Conservation (phyloP, 306 rosid genomes). For the Castanea sativa region DNA sequence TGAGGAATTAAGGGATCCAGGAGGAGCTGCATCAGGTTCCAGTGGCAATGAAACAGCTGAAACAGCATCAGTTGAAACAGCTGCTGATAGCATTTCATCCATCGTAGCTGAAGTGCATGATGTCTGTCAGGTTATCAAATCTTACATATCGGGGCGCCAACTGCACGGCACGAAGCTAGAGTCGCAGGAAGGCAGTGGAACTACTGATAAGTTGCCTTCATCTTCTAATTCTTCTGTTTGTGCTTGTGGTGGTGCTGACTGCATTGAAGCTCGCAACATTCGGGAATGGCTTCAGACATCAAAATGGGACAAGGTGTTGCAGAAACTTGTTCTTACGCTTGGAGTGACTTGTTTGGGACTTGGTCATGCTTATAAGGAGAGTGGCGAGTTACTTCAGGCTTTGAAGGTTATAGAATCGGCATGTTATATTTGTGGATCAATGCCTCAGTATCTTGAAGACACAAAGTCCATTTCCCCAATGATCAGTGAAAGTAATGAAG, state of each 20-base stretch:
- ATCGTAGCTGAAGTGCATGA: constrained; percentile 93
- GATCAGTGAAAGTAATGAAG: constrained; percentile 43
- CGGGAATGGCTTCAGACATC: constrained; percentile 94
- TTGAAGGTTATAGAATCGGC: constrained; percentile 85
- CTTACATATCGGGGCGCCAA: constrained; percentile 91
- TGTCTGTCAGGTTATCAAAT: constrained; percentile 92
- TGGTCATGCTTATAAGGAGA: constrained; percentile 84
- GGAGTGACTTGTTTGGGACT: constrained; percentile 95
- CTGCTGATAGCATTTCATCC: constrained; percentile 85
- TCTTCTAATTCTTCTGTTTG: constrained; percentile 68
- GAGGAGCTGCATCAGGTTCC: constrained; percentile 24
- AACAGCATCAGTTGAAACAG: constrained; percentile 62
- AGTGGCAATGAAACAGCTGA: constrained; percentile 27
- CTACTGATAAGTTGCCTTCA: constrained; percentile 43
- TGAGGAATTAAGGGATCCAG: constrained; percentile 36
- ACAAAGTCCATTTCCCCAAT: constrained; percentile 80
- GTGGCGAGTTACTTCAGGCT: constrained; percentile 72
- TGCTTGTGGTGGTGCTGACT: constrained; percentile 93
- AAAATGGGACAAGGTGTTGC: constrained; percentile 77
- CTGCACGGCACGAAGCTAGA: constrained; percentile 67
- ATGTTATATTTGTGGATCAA: constrained; percentile 89
- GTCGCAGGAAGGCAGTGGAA: constrained; percentile 43
- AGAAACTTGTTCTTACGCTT: constrained; percentile 96
- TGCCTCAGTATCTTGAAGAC: constrained; percentile 89
- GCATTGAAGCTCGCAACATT: constrained; percentile 95